Base-by-base conservation (phyloP, 2,329 filamentous ascomycete species). In the Tympanopsis confertula region DNA sequence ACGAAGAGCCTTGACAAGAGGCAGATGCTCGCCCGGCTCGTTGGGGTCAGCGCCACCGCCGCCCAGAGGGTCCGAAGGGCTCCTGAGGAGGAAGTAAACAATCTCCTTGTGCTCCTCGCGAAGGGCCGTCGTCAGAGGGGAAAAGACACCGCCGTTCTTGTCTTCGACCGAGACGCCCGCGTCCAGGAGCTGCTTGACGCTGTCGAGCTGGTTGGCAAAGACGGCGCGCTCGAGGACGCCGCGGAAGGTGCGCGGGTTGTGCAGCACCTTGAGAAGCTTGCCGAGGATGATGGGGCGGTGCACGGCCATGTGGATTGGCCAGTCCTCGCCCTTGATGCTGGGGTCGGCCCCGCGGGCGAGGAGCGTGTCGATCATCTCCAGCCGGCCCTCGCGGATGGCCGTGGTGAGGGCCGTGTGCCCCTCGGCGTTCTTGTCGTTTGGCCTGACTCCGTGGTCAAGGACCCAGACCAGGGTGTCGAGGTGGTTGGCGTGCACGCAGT, bases 131-230 rank as follows among this genome's bases (percentile, higher is more conserved):
- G 67, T 71, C 4, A 72, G 57, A 0, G 68, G 66, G 1, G 64
- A 68, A 54, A 71, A 72, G 15, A 70, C 68, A 35, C 68, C 68
- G 13, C 66, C 68, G 40, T 67, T 71, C 51, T 68, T 68, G 50
- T 69, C 68, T 43, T 72, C 68, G 14, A 71, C 63, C 32, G 56
- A 63, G 13, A 69, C 61, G 7, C 22, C 22, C 7, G 22, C 22
- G 7, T 7, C 22, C 7, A 26, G 22, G 7, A 26, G 22, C 22
- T 26, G 47, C 43, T 69, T 68, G 49, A 71, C 58, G 38, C 59
- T 66, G 26, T 71, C 66, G 3, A 71, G 55, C 42, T 70, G 59
- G 41, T 69, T 62, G 5, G 68, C 67, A 4, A 62, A 56, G 2
- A 71, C 68, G 2, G 68, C 67, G 54, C 64, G 61, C 42, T 71